Percentiles rank a stretch among this genome's conserved stretches.
These are phyloP conservation scores for Suhomyces guaymorum DNA, from an alignment of 1,139 yeast genomes.

Conservation along the genomic window DNA sequence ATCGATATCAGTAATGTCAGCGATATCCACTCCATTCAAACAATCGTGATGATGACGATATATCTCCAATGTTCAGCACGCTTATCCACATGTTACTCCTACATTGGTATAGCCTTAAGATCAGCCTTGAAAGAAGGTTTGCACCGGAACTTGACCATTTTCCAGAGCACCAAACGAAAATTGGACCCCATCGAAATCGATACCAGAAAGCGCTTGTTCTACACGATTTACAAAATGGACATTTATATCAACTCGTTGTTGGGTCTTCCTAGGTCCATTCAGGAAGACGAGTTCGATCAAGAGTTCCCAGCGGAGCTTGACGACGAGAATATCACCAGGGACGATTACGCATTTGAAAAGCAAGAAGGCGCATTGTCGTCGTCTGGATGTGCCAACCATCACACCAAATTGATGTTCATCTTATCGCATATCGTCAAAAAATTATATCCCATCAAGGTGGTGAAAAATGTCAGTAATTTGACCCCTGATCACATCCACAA, in stretches of 20 bases:
- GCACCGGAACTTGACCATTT: constrained; percentile 67
- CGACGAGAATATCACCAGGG: constrained; percentile 81
- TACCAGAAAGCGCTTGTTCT: constrained; percentile 80
- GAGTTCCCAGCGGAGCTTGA: constrained; percentile 82
- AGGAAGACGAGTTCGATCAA: constrained; percentile 86
- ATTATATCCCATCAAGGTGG: constrained; percentile 44
- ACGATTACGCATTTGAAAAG: constrained; percentile 42
- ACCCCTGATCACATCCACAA: constrained; percentile 51
- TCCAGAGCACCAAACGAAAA: constrained; percentile 47
- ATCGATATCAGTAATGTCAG: constrained; percentile 60
- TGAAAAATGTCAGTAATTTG: constrained; percentile 20
- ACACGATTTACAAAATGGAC: constrained; percentile 91
- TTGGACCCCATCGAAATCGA: constrained; percentile 84
- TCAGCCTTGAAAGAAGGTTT: constrained; percentile 86
- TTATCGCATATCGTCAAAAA: constrained; percentile 45
- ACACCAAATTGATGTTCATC: constrained; percentile 64
- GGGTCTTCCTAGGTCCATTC: constrained; percentile 77
- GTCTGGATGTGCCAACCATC: constrained; percentile 82
- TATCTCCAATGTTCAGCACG: constrained; percentile 90
- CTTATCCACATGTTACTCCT: constrained; percentile 85
- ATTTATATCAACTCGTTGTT: constrained; percentile 85
- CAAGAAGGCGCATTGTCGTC: constrained; percentile 59
- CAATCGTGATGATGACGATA: constrained; percentile 70
- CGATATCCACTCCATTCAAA: constrained; percentile 57
- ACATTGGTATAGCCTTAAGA: constrained; percentile 88